Evolutionary conservation across 768 basidiomycete genomes (phyloP), one percentile per base, ranked within the genome.

Genomic region (Trametes punicea): DNA sequence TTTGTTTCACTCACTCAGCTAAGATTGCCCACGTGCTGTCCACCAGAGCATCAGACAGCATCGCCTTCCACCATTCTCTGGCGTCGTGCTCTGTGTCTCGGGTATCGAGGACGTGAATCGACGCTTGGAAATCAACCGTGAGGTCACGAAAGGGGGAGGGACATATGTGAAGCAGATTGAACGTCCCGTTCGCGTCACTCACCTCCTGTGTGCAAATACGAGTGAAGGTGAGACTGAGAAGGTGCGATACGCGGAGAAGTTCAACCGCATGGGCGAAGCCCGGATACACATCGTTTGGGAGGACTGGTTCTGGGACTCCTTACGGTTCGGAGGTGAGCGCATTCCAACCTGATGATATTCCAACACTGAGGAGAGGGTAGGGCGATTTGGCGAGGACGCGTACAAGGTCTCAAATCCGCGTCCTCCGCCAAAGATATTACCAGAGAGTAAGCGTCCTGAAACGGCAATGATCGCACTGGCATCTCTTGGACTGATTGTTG

Each of bases 291-390:
- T 95, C 2, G 83, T 97, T 1, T 96, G 94, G 89, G 93, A 95
- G 65, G 93, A 96, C 59, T 98, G 95, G 95, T 88, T 97, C 54
- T 95, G 92, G 92, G 94, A 97, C 65, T 95, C 81, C 25, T 64
- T 95, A 2, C 83, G 85, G 38, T 90, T 83, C 65, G 83, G 84
- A 29, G 67, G 66, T 65, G 38, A 41, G 59, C 40, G 29, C 11
- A 16, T 18, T 21, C 23, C 41, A 23, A 20, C 31, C 8, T 51
- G 25, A 46, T 11, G 21, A 4, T 2, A 40, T 15, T 45, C 46
- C 65, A 7, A 21, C 6, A 4, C 40, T 44, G 40, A 44, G 5
- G 21, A 20, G 7, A 5, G 4, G 8, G 0, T n/a, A 84, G 84
- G 86, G 29, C 73, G 83, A 53, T 87, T 87, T 55, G 81, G 85